phyloP scores from a whole-genome alignment of 441 rosid genomes.

The Jatropha multifida region DNA sequence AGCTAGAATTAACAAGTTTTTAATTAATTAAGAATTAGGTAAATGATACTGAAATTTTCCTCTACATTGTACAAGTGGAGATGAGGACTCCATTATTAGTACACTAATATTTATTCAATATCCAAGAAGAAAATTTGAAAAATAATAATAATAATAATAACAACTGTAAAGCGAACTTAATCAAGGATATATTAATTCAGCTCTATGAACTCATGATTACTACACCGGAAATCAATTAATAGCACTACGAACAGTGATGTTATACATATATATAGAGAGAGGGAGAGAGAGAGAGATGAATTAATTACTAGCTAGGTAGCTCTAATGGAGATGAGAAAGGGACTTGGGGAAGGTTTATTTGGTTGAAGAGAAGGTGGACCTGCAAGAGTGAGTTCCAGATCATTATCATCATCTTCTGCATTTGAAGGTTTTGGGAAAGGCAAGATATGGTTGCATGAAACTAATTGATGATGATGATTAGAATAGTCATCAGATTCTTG shows the following conservation, averaged over 20 bases:
- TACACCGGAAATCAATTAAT: background rate
- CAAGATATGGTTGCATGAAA: conserved; percentile 20
- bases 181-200: background rate
- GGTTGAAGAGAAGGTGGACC: conserved; percentile 36
- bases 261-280: background rate
- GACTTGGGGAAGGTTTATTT: conserved; percentile 23
- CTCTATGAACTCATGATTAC: conserved; percentile 5
- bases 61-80: background rate
- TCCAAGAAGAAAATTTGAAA: background rate
- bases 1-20: too few relatives aligned
- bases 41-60: background rate
- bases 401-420: conserved; percentile 18
- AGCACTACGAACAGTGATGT: background rate
- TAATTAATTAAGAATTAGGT: background rate
- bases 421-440: conserved; percentile 25
- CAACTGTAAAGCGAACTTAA: background rate
- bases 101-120: background rate
- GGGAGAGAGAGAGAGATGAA: too few relatives aligned
- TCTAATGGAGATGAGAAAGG: conserved; percentile 38
- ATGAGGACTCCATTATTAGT: conserved; percentile 8
- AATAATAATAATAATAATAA: background rate
- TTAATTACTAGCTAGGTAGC: conserved; percentile 31
- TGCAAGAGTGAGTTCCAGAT: conserved; percentile 69
- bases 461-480: conserved; percentile 2
- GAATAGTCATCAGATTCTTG: conserved; percentile 18